phyloP scores from a whole-genome alignment of 1,284 basidiomycete species.

The Leccinum angustisporum region DNA sequence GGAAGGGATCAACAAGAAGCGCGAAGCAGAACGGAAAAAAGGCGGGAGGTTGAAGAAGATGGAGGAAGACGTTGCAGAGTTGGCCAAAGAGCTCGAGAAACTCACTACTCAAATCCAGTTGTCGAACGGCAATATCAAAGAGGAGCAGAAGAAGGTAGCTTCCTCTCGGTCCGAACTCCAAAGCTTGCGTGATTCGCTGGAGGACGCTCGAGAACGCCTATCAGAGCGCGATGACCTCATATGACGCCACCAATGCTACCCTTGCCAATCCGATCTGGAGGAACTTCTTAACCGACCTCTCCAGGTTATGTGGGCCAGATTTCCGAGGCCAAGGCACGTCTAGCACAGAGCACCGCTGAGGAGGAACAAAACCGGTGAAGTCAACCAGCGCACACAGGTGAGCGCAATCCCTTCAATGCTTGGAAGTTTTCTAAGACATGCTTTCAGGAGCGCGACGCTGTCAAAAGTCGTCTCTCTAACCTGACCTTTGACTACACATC shows the following conservation, averaged over 20 bases:
- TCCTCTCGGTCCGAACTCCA: conserved; percentile 57
- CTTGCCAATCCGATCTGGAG: conserved; percentile 76
- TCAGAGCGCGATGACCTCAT: conserved; percentile 70
- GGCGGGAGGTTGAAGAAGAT: conserved; percentile 77
- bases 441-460: conserved; percentile 65
- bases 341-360: conserved; percentile 80
- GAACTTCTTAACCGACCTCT: conserved; percentile 95
- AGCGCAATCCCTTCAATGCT: conserved; percentile 24
- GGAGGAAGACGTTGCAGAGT: conserved; percentile 72
- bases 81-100: conserved; percentile 88
- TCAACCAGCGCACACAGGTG: conserved; percentile 68
- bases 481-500: conserved; percentile 85
- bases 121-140: conserved; percentile 73
- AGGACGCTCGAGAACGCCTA: conserved; percentile 59
- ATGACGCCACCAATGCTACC: conserved; percentile 63
- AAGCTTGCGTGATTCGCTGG: conserved; percentile 58
- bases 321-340: conserved; percentile 79
- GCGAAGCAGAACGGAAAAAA: conserved; percentile 66
- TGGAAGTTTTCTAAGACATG: conserved; percentile 6
- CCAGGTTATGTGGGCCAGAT: conserved; percentile 97
- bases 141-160: conserved; percentile 72
- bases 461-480: conserved; percentile 68
- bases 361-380: conserved; percentile 78
- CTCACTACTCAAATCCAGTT: conserved; percentile 87
- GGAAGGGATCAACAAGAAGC: conserved; percentile 64